Base-by-base conservation (phyloP, 352 stramenopile species). In the Globisporangium perplexum region DNA sequence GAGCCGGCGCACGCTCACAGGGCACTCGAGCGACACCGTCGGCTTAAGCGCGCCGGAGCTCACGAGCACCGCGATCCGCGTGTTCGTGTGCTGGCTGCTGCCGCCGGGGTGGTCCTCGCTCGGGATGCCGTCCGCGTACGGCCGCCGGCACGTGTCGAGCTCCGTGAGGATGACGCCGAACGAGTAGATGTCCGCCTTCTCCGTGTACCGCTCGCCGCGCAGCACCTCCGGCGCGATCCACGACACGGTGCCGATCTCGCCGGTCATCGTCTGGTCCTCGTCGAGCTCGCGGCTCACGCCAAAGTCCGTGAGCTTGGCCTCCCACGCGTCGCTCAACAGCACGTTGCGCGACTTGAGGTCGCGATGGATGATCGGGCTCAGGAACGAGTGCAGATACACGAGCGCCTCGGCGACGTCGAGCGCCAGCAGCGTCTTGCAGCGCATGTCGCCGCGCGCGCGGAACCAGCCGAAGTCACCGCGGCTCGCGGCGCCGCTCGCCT, bases 261-360 rank as follows among this genome's bases (percentile, higher is more conserved):
- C 63, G 8, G 69, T 77, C 62, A 71, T 71, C 20, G 62, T 65
- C 53, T 63, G 55, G 50, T 67, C 43, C 26, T 67, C 60, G 24
- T 63, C 56, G 11, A 62, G 43, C 46, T 67, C 60, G 31, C 60
- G 60, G 30, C 53, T 62, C 3, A 66, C 60, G 39, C 60, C 60
- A 42, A 66, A 66, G 39, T 66, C 60, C 28, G 60, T 66, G 17
- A 66, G 44, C 39, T 66, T 66, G 18, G 60, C 60, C 11, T 59
- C 60, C 49, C 50, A 67, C 10, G 36, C 33, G 11, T n/a, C 15
- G 42, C 60, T 62, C 59, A 93, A 59, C 50, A 93, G 64, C 58
- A 93, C 76, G 59, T 93, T 93, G 47, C 79, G 78, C 15, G 80
- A 90, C 66, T 93, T 93, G 59, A 93, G 68, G 62, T 90, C 80